Percentiles rank a stretch among this genome's conserved stretches.
Evolutionary conservation across 1,139 yeast species (phyloP).

Genomic region (Suhomyces maxii): DNA sequence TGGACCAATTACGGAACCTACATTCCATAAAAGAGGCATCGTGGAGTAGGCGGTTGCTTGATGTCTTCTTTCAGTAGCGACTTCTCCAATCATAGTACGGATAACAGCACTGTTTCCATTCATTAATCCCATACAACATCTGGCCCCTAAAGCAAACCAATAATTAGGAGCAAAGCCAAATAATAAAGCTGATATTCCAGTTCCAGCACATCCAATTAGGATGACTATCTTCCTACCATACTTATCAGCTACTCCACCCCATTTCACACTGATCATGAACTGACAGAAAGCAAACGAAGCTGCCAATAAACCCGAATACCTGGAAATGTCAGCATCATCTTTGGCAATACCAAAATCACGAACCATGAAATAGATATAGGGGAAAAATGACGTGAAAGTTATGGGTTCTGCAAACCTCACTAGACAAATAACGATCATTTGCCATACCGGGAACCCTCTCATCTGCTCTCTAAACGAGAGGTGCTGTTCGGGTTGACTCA

Average conservation of each 20-base stretch:
- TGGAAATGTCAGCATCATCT: slow-evolving; percentile 34
- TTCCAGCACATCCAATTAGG: slow-evolving; percentile 33
- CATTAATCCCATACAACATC: slow-evolving; percentile 34
- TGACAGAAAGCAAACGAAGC: slow-evolving; percentile 40
- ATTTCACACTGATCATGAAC: slow-evolving; percentile 37
- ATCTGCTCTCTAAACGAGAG: slow-evolving; percentile 24
- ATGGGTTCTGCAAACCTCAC: slow-evolving; percentile 40
- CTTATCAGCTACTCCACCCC: slow-evolving; percentile 36
- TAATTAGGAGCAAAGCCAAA: slow-evolving; percentile 39
- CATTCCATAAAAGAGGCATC: slow-evolving; percentile 35
- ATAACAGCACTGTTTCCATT: slow-evolving; percentile 42
- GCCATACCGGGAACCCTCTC: slow-evolving; percentile 37
- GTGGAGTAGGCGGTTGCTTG: slow-evolving; percentile 40
- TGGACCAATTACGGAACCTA: slow-evolving; percentile 40
- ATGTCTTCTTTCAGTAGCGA: slow-evolving; percentile 37
- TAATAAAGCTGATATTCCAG: slow-evolving; percentile 26
- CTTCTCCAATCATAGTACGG: slow-evolving; percentile 40
- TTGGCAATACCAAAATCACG: slow-evolving; percentile 39
- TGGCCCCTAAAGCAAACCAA: slow-evolving; percentile 34
- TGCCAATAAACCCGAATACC: slow-evolving; percentile 39
- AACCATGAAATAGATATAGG: slow-evolving; percentile 42
- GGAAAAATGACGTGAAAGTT: slow-evolving; percentile 41
- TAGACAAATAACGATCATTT: slow-evolving; percentile 32
- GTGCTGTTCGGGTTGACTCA: slow-evolving; percentile 15
- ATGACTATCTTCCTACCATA: slow-evolving; percentile 37